phyloP scores from a whole-genome alignment of 73 alveolate species.

The Symbiodinium natans region DNA sequence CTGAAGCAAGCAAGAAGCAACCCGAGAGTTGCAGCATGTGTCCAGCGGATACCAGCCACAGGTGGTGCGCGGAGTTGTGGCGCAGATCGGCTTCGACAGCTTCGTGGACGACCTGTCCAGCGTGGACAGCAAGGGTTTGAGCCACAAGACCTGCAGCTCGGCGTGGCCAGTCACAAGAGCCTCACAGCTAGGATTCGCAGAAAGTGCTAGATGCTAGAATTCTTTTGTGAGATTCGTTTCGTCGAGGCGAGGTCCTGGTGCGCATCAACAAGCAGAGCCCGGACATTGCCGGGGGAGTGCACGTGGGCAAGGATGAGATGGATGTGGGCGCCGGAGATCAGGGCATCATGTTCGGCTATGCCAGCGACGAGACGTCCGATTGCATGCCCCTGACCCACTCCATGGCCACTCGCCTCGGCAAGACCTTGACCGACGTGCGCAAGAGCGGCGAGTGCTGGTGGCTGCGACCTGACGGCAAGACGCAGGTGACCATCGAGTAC shows the following conservation, averaged over 20 bases:
- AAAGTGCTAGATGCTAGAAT: neutral
- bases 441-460: conserved; percentile 96
- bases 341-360: conserved; percentile 99
- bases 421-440: conserved; percentile 98
- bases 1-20: no score
- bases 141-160: conserved; percentile 96
- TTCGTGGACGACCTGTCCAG: conserved; percentile 93
- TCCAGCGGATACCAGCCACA: no score
- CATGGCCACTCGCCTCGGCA: conserved; percentile 97
- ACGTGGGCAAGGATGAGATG: conserved; percentile 96
- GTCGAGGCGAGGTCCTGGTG: conserved; percentile 95
- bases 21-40: no score
- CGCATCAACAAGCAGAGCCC: conserved; percentile 97
- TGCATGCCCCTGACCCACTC: conserved; percentile 99
- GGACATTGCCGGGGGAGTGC: conserved; percentile 98
- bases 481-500: conserved; percentile 99
- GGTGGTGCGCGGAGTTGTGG: conserved; percentile 93
- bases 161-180: no score
- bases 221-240: no score
- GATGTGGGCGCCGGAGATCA: conserved; percentile 99
- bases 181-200: no score
- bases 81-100: conserved; percentile 64
- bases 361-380: conserved; percentile 98
- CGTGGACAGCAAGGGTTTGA: conserved; percentile 97
- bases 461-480: conserved; percentile 99